Conservation (phyloP, 2,329 filamentous ascomycete genomes). For the Neofusicoccum cordaticola region DNA sequence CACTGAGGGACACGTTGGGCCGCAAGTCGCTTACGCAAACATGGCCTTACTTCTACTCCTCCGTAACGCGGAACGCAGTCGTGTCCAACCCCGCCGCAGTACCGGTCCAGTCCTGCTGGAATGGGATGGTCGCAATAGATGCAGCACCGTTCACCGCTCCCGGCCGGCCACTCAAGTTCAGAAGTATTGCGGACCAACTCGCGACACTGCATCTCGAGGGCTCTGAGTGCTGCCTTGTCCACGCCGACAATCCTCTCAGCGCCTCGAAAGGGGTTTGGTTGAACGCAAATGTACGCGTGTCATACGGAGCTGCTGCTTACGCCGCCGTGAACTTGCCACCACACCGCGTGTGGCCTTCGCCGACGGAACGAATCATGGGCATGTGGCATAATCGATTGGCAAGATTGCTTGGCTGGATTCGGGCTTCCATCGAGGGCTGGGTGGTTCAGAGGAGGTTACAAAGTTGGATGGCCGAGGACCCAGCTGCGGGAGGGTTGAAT, state of each 20-base stretch:
- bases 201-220: conserved; percentile 63
- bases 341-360: conserved; percentile 17
- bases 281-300: conserved; percentile 67
- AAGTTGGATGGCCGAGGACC: conserved; percentile 15
- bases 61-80: conserved; percentile 53
- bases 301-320: conserved; percentile 50
- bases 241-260: conserved; percentile 65
- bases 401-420: neutral
- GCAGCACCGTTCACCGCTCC: conserved; percentile 52
- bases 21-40: conserved; percentile 51
- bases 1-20: conserved; percentile 54
- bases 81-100: conserved; percentile 50
- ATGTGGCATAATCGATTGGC: conserved; percentile 24
- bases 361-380: conserved; percentile 17
- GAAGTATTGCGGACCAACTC: conserved; percentile 62
- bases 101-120: conserved; percentile 65
- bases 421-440: neutral
- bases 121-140: conserved; percentile 59
- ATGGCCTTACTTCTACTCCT: conserved; percentile 59
- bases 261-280: conserved; percentile 58
- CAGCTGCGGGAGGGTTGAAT: neutral
- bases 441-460: neutral
- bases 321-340: conserved; percentile 19
- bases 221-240: conserved; percentile 75
- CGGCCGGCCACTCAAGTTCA: conserved; percentile 46